Conservation (phyloP, 352 stramenopile species). For the Globisporangium takayamanum region DNA sequence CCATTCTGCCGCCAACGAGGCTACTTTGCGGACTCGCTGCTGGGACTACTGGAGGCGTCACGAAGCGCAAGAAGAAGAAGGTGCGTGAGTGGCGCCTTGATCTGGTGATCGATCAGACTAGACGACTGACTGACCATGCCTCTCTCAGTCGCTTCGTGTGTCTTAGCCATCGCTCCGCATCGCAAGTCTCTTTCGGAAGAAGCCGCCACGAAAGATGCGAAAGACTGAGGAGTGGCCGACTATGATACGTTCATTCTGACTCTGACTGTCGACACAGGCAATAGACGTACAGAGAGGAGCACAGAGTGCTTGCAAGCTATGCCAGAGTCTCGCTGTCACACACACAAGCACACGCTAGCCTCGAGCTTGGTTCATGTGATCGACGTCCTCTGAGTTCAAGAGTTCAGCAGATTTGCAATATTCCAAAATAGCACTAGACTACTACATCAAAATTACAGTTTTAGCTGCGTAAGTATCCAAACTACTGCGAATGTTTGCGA, state of each 20-base stretch:
- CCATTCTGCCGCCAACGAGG: constrained; percentile 4
- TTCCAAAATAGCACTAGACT: no score
- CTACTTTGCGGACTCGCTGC: constrained; percentile 10
- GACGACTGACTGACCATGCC: neutral
- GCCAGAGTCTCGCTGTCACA: no score
- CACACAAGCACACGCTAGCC: no score
- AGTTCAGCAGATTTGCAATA: no score
- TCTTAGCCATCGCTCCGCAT: neutral
- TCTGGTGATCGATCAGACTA: no score
- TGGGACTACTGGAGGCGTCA: neutral
- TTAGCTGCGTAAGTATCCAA: no score
- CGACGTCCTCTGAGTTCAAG: no score
- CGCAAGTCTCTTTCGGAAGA: neutral
- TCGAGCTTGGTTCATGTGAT: no score
- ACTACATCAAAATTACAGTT: no score
- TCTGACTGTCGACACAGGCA: neutral
- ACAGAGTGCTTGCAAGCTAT: no score
- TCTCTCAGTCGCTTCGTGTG: neutral
- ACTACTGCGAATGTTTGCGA: no score
- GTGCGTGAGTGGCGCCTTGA: neutral
- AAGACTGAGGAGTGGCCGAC: neutral
- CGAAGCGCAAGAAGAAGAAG: neutral
- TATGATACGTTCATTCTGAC: no score
- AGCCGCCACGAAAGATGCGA: neutral
- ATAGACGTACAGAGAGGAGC: neutral